phyloP scores from a whole-genome alignment of 768 basidiomycete genomes.

The Xanthoconium purpureum region DNA sequence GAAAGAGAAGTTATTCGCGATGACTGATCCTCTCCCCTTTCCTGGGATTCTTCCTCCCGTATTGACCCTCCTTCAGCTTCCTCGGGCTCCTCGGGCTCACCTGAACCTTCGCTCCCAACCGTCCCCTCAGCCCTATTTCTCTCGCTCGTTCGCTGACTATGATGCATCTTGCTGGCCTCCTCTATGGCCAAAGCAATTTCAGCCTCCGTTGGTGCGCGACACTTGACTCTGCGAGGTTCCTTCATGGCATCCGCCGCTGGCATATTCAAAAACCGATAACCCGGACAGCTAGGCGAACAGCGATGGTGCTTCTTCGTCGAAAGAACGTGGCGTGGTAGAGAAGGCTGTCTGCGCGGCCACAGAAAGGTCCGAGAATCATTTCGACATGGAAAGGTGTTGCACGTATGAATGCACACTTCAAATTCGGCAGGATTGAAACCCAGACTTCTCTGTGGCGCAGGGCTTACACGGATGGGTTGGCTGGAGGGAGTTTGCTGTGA shows the following conservation, averaged over 20 bases:
- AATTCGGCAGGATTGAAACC: conserved; percentile 8
- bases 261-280: conserved; percentile 20
- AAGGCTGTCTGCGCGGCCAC: conserved; percentile 21
- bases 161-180: conserved; percentile 2
- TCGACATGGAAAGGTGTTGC: conserved; percentile 21
- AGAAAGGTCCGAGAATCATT: conserved; percentile 27
- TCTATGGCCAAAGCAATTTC: conserved; percentile 17
- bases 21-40: background rate
- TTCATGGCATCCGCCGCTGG: conserved; percentile 13
- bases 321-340: conserved; percentile 25
- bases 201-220: conserved; percentile 20
- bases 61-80: conserved; percentile 11
- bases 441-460: conserved; percentile 1
- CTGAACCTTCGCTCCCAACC: conserved; percentile 1
- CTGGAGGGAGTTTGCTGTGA: background rate
- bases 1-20: background rate
- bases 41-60: conserved; percentile 7
- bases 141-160: background rate
- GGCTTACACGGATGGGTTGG: conserved; percentile 1
- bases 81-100: conserved; percentile 9
- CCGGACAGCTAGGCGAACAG: conserved; percentile 21
- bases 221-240: conserved; percentile 23
- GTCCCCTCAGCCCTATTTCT: background rate
- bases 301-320: conserved; percentile 20
- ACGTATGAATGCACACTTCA: conserved; percentile 29